These are phyloP conservation scores for Cercis canadensis DNA, from an alignment of 306 rosid species.

Conservation along the genomic window DNA sequence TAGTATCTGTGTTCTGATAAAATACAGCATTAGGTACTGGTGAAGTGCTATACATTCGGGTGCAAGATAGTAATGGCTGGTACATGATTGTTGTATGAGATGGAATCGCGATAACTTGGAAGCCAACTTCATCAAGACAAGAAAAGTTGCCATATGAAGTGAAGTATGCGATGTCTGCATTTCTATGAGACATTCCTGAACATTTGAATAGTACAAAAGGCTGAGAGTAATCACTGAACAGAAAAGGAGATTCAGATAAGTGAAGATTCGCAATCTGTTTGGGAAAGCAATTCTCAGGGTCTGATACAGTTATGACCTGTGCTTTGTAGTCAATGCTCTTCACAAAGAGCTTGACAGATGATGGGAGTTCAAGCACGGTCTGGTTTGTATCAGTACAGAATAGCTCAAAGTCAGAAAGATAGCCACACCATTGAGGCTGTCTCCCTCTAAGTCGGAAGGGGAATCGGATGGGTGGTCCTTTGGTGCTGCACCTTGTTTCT, in stretches of 20 bases:
- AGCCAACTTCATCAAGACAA: slow-evolving; percentile 26
- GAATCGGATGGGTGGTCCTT: slow-evolving; percentile 29
- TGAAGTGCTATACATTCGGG: slow-evolving; percentile 23
- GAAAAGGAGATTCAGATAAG: slow-evolving; percentile 25
- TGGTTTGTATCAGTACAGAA: slow-evolving; percentile 31
- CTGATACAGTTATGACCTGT: slow-evolving; percentile 9
- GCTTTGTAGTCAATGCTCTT: slow-evolving; percentile 31
- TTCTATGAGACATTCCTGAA: slow-evolving; percentile 1
- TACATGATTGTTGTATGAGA: rapidly evolving
- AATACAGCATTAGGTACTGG: slow-evolving; percentile 32
- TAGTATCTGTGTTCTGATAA: neutral
- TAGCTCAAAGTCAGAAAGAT: slow-evolving; percentile 27
- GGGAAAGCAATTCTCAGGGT: slow-evolving; percentile 25
- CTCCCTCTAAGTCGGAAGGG: slow-evolving; percentile 28
- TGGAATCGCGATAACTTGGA: slow-evolving; percentile 27
- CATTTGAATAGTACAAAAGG: slow-evolving; percentile 27
- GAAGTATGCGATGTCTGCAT: neutral
- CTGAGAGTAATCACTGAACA: neutral
- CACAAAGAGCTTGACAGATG: slow-evolving; percentile 6
- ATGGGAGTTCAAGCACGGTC: slow-evolving; percentile 30
- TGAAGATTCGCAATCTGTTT: neutral
- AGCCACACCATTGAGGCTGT: slow-evolving; percentile 25
- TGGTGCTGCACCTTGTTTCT: slow-evolving; percentile 19
- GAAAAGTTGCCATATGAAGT: slow-evolving; percentile 21
- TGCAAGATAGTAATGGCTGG: slow-evolving; percentile 29